phyloP scores from a whole-genome alignment of 2,329 filamentous ascomycete genomes.

The Cladorrhinum sp. region DNA sequence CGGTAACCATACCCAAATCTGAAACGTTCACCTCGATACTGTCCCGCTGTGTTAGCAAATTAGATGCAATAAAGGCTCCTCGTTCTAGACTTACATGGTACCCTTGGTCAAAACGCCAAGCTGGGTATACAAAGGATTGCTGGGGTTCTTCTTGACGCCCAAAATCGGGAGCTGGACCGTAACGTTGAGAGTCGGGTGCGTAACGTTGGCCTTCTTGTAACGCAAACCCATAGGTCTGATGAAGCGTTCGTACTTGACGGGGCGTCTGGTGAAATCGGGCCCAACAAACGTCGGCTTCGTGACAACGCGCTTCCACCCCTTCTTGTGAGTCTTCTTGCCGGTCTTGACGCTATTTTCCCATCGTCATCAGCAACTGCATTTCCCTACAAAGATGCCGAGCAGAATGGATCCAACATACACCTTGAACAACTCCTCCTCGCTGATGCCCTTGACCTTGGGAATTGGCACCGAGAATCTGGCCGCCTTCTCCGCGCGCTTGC shows the following conservation, averaged over 20 bases:
- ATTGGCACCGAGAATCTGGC: constrained; percentile 89
- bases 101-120: constrained; percentile 86
- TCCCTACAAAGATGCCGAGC: background rate
- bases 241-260: constrained; percentile 75
- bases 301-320: constrained; percentile 56
- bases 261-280: constrained; percentile 80
- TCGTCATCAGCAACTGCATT: constrained; percentile 21
- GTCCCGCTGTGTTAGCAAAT: background rate
- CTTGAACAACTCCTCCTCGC: constrained; percentile 94
- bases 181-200: constrained; percentile 33
- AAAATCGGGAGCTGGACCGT: constrained; percentile 85
- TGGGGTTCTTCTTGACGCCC: constrained; percentile 64
- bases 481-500: constrained; percentile 90
- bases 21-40: constrained; percentile 85
- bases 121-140: constrained; percentile 78
- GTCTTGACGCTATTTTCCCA: constrained; percentile 75
- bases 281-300: constrained; percentile 89
- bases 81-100: constrained; percentile 48
- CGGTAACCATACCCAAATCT: constrained; percentile 86
- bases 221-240: constrained; percentile 74
- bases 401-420: constrained; percentile 21
- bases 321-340: constrained; percentile 90
- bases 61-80: no score
- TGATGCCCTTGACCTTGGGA: constrained; percentile 90
- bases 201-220: constrained; percentile 75